Evolutionary conservation across 495 filamentous ascomycete genomes (phyloP), one percentile per base, ranked within the genome.

Genomic region (Lasiosphaeria hispida): DNA sequence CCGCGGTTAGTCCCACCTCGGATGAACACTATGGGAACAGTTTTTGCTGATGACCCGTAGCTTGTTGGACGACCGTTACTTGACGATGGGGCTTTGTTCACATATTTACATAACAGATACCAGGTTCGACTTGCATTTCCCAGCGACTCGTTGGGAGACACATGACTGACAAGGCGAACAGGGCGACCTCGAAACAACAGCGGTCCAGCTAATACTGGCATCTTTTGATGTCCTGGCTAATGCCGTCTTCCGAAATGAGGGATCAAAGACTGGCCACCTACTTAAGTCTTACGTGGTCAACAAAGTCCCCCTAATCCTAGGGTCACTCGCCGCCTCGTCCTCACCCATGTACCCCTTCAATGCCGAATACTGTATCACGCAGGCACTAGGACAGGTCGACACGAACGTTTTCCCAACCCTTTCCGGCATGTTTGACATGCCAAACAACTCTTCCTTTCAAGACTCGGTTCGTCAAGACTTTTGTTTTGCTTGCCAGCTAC

Each of bases 241-340:
- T 66, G 87, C 88, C 19, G 86, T 92, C 58, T 88, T 91, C 58
- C 85, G 89, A 18, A 87, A 83, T 48, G 91, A 96, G 67, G 82
- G 86, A 6, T 72, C 76, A 11, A 83, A 87, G 53, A 84, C 81
- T 1, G 87, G 88, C 62, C 87, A 90, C 54, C 66, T 93, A n/a
- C 82, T 96, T 56, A 86, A 91, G 44, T 94, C 91, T 10, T 98
- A 94, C 65, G 79, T 97, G 4, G 88, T 94, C 57, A 97, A 98
- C 76, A 96, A 96, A 69, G 75, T 97, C 3, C 94, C 95, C 0
- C 65, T 87, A 6, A 85, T 97, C 17, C 77, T 98, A 9, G 76
- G 80, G 9, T 81, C 84, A 23, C 81, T 95, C 53, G 76, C 77
- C 2, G 65, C 74, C 36, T 77, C 74, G 17, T 77, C 77, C 1